phyloP scores from a whole-genome alignment of 1,139 yeast genomes.

The Saccharomyces hybrid region DNA sequence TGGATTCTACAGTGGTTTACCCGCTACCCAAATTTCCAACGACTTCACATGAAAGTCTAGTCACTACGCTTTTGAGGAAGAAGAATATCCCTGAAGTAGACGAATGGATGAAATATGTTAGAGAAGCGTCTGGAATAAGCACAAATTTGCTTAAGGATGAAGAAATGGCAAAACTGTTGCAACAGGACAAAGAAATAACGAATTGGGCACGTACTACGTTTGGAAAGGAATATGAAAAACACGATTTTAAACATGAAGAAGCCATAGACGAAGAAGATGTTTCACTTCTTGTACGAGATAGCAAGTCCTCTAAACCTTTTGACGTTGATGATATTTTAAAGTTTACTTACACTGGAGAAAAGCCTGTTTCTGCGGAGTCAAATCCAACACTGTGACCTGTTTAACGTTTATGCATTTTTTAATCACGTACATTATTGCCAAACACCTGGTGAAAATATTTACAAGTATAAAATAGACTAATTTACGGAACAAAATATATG shows the following conservation, averaged over 20 bases:
- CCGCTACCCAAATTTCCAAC: conserved; percentile 84
- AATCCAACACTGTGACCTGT: neutral
- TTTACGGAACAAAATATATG: neutral
- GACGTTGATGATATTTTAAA: conserved; percentile 33
- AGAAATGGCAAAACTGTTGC: conserved; percentile 24
- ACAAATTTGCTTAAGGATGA: conserved; percentile 14
- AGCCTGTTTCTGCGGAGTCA: neutral
- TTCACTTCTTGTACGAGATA: neutral
- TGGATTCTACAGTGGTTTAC: conserved; percentile 65
- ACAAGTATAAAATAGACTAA: neutral
- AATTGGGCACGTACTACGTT: conserved; percentile 55
- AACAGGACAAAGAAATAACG: conserved; percentile 48
- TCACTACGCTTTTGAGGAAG: conserved; percentile 77
- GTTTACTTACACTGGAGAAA: conserved; percentile 38
- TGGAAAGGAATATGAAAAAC: conserved; percentile 47
- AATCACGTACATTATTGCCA: neutral
- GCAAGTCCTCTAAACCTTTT: conserved; percentile 26
- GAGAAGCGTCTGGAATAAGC: conserved; percentile 34
- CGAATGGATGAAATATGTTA: conserved; percentile 69
- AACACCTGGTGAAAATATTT: neutral
- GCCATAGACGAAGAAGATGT: neutral
- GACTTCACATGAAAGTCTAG: conserved; percentile 69
- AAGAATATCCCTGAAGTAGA: conserved; percentile 86
- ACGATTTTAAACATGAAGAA: conserved; percentile 45
- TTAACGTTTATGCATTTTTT: neutral